A percentile compares a stretch with the other conserved stretches of the same genome.
phyloP scores from a whole-genome alignment of 2,329 filamentous ascomycete genomes.

The Neofusicoccum ribis region DNA sequence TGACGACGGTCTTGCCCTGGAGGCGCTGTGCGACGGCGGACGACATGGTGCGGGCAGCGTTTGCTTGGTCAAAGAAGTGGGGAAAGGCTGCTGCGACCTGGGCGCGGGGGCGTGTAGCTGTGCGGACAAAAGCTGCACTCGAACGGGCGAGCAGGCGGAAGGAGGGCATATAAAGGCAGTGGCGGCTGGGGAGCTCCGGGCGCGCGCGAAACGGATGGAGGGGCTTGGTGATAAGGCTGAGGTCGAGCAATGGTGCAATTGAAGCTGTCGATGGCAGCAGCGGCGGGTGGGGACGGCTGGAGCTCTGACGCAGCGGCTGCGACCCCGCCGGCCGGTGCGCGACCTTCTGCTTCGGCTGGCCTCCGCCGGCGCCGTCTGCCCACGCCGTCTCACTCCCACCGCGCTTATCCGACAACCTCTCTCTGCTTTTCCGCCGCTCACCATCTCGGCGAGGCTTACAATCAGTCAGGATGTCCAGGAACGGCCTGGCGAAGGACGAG shows the following conservation, averaged over 20 bases:
- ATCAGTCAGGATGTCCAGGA: neutral
- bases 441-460: too few relatives aligned
- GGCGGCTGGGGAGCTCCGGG: neutral
- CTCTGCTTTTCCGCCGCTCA: too few relatives aligned
- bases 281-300: conserved; percentile 13
- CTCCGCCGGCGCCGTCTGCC: too few relatives aligned
- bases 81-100: neutral
- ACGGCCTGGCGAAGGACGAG: neutral
- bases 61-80: neutral
- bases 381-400: neutral
- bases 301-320: conserved; percentile 7
- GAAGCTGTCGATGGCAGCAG: conserved; percentile 16
- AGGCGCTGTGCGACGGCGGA: conserved; percentile 79
- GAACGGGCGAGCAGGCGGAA: conserved; percentile 24
- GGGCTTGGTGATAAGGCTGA: neutral
- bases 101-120: neutral
- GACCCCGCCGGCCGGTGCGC: neutral
- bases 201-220: neutral
- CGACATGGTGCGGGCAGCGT: conserved; percentile 53
- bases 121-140: conserved; percentile 22
- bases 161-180: neutral
- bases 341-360: neutral
- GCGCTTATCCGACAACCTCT: too few relatives aligned
- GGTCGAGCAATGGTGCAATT: conserved; percentile 17
- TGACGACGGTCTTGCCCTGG: conserved; percentile 84